Evolutionary conservation across 2,329 filamentous ascomycete species (phyloP), one percentile per base, ranked within the genome.

Genomic region (Aspergillus hiratsukae): DNA sequence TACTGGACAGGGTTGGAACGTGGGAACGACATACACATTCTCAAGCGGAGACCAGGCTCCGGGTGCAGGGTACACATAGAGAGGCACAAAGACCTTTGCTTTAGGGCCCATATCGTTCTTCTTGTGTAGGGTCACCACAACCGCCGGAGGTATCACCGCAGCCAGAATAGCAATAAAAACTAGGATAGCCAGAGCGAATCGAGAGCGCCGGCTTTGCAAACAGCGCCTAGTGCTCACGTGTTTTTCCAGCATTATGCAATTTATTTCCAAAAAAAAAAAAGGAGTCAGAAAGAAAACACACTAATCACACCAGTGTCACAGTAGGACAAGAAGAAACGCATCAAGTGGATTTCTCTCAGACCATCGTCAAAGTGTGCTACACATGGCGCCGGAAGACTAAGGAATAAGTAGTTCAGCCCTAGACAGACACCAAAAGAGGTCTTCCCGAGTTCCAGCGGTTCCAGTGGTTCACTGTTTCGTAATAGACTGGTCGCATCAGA

Each of bases 11-110:
- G 35, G 23, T 37, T 52, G 29, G 29, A 56, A 48, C 25, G 58
- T 56, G 48, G 31, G 57, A 58, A 61, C 49, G 56, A 71, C 69
- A 60, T 72, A 80, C 77, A 74, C 75, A 59, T 74, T 61, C 63
- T 75, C 73, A 57, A 80, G 66, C 14, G 76, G 75, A 58, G 75
- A 66, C 77, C 78, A 81, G 23, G 76, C 76, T 46, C 73, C 76
- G n/a, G 72, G 68, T 41, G 70, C 69, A 55, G 78, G 78, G 66
- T 80, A 80, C 45, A 80, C 69, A 65, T 80, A 80, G 52, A 81
- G 75, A 58, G 77, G 78, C 48, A 81, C 71, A 56, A 80, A 69
- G 14, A 80, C 72, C 49, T 72, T 75, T 35, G 74, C 69, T 63
- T 70, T 72, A 4, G 73, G 70, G 37, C 67, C 66, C 66, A 70